phyloP scores from a whole-genome alignment of 2,329 filamentous ascomycete genomes.

The Golovinomyces cichoracearum region DNA sequence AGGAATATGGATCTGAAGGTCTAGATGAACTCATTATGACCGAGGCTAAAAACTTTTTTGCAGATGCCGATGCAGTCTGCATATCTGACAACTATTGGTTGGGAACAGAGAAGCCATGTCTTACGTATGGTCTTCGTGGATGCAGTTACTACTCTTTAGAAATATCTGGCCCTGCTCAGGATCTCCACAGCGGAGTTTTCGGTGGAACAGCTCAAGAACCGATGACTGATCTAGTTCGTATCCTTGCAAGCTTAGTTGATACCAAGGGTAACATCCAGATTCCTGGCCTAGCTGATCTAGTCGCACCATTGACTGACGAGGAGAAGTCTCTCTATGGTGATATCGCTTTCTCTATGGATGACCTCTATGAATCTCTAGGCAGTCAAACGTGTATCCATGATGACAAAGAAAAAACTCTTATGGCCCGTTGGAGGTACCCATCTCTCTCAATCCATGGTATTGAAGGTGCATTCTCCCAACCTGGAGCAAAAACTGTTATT shows the following conservation, averaged over 20 bases:
- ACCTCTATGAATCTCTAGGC: constrained; percentile 73
- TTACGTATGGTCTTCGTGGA: constrained; percentile 89
- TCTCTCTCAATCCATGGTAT: constrained; percentile 84
- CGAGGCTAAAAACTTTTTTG: constrained; percentile 85
- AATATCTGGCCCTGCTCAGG: constrained; percentile 70
- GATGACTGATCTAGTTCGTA: constrained; percentile 77
- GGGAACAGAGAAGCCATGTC: constrained; percentile 89
- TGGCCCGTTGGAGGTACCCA: constrained; percentile 88
- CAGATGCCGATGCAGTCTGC: constrained; percentile 83
- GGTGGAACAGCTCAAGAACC: constrained; percentile 91
- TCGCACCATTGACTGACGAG: constrained; percentile 63
- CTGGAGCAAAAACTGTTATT: constrained; percentile 94
- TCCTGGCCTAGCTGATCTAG: constrained; percentile 78
- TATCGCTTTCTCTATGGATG: constrained; percentile 91
- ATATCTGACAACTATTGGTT: constrained; percentile 99
- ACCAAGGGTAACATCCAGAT: constrained; percentile 80
- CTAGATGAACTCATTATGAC: constrained; percentile 80
- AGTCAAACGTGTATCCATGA: constrained; percentile 66
- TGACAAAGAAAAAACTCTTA: constrained; percentile 76
- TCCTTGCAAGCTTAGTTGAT: constrained; percentile 68
- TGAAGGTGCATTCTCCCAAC: constrained; percentile 79
- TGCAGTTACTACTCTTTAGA: constrained; percentile 95
- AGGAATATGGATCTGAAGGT: constrained; percentile 92
- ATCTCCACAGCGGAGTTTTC: constrained; percentile 91
- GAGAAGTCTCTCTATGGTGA: constrained; percentile 68